These are phyloP conservation scores for Trifolium subterraneum DNA, from an alignment of 306 rosid genomes.

Conservation along the genomic window DNA sequence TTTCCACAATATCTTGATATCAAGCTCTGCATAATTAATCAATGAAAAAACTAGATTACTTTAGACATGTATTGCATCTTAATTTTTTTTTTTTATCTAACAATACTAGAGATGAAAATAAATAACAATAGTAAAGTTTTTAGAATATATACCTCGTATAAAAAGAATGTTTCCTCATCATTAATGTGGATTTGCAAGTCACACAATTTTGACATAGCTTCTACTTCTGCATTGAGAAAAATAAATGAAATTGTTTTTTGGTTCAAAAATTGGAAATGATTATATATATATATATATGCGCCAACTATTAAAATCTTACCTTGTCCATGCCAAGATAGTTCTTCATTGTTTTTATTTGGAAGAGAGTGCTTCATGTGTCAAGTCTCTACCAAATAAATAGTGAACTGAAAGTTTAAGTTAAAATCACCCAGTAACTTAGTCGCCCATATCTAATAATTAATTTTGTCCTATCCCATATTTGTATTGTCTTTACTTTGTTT, in stretches of 20 bases:
- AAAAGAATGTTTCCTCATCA: conserved; percentile 60
- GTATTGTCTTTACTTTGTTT: neutral
- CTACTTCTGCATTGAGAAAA: conserved; percentile 45
- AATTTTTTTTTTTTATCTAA: neutral
- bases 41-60: conserved; percentile 21
- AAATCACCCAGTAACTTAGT: neutral
- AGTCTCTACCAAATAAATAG: conserved; percentile 22
- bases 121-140: neutral
- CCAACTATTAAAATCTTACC: conserved; percentile 24
- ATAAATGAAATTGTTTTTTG: conserved; percentile 19
- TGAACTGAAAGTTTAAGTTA: conserved; percentile 7
- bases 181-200: conserved; percentile 63
- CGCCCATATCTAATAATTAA: neutral
- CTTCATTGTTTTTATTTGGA: conserved; percentile 24
- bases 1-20: conserved; percentile 54
- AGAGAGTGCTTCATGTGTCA: conserved; percentile 18
- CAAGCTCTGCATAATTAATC: conserved; percentile 52
- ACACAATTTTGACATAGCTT: conserved; percentile 52
- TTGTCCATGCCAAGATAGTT: conserved; percentile 4
- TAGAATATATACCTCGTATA: conserved; percentile 54
- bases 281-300: conserved; percentile 11
- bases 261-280: neutral
- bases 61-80: neutral
- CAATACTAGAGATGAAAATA: neutral
- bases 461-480: neutral